Conservation (phyloP, 805 yeast genomes). For the Barnettozyma pratensis region DNA sequence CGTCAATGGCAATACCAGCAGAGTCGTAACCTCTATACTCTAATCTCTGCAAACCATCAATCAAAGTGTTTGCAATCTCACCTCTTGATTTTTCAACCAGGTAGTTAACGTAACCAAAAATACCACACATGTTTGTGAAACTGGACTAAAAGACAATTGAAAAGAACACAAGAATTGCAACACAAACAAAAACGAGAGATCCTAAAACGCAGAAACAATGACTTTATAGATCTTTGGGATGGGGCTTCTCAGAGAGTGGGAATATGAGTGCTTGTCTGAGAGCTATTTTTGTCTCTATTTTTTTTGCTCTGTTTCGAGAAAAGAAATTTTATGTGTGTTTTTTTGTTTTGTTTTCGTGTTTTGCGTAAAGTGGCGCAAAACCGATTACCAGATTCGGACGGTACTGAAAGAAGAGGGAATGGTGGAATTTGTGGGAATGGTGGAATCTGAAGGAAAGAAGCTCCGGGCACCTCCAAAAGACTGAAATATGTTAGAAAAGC, state of each 20-base stretch:
- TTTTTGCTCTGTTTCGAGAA: neutral
- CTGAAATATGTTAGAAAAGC: no score
- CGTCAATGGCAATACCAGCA: conserved; percentile 93
- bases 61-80: conserved; percentile 81
- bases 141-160: neutral
- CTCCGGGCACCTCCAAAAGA: neutral
- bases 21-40: conserved; percentile 99
- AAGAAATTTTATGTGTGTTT: no score
- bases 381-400: neutral
- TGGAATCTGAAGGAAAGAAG: neutral
- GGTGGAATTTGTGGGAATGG: no score
- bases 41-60: conserved; percentile 81
- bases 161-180: neutral
- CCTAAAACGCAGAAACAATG: neutral
- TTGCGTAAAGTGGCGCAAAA: neutral
- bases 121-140: conserved; percentile 62
- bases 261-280: neutral
- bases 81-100: conserved; percentile 89
- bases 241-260: neutral
- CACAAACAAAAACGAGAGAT: neutral
- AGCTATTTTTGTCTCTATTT: neutral
- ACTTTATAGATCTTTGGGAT: no score
- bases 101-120: conserved; percentile 96
- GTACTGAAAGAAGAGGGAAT: no score
- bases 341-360: neutral